Percentiles rank a stretch among this genome's conserved stretches.
phyloP scores from a whole-genome alignment of 176 grass and related monocot species.

The Hsuehochloa calcarea region DNA sequence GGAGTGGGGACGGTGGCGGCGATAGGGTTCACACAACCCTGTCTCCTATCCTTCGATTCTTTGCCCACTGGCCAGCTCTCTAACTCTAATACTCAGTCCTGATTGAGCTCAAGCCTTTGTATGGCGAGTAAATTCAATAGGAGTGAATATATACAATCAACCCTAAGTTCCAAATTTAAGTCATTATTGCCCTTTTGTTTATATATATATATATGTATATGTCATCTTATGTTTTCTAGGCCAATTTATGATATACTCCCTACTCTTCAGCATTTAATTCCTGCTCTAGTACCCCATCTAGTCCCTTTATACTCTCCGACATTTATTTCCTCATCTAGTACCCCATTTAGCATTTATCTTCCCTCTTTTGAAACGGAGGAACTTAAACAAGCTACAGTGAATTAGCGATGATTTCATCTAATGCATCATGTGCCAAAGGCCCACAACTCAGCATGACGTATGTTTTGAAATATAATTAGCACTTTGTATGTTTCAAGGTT shows the following conservation, averaged over 20 bases:
- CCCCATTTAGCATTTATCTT: not conserved
- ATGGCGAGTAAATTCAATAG: not conserved
- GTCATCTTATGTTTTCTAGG: not conserved
- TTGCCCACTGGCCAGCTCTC: too few relatives aligned
- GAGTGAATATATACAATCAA: not conserved
- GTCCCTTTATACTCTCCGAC: not conserved
- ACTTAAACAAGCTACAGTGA: not conserved
- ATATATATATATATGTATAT: too few relatives aligned
- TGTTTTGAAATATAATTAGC: not conserved
- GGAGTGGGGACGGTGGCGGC: too few relatives aligned
- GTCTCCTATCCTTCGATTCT: too few relatives aligned
- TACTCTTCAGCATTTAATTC: too few relatives aligned
- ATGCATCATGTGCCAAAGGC: not conserved
- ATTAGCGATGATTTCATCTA: not conserved
- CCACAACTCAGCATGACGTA: not conserved
- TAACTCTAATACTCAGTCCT: too few relatives aligned
- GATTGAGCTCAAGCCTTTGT: too few relatives aligned
- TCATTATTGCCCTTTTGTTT: not conserved
- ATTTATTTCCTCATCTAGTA: not conserved
- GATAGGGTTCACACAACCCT: too few relatives aligned
- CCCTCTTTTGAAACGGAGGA: not conserved
- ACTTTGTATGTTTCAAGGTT: too few relatives aligned
- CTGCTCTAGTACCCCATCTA: too few relatives aligned
- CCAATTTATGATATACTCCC: constrained; percentile 4
- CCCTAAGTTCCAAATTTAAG: not conserved